phyloP scores from a whole-genome alignment of 2,329 filamentous ascomycete species.

The Camptophora hylomeconis region DNA sequence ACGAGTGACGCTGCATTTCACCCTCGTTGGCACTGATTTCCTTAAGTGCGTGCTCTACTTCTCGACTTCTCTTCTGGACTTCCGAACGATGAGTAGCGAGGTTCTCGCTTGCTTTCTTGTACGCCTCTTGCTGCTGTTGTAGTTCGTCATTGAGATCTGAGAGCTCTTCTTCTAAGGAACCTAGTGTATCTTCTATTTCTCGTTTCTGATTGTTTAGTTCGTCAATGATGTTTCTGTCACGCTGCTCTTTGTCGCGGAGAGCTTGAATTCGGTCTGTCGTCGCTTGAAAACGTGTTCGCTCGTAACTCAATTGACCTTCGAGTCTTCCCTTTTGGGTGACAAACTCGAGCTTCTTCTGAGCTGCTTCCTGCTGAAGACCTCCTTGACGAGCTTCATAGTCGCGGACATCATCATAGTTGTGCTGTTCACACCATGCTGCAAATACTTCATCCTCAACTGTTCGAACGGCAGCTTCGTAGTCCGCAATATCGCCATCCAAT shows the following conservation, averaged over 20 bases:
- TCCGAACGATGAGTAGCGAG: conserved; percentile 68
- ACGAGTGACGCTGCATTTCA: conserved; percentile 72
- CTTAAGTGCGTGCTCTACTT: conserved; percentile 64
- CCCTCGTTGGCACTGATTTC: conserved; percentile 69
- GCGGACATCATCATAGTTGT: conserved; percentile 80
- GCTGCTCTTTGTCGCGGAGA: conserved; percentile 53
- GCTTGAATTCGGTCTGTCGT: conserved; percentile 56
- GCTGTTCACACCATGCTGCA: conserved; percentile 65
- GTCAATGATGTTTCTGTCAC: conserved; percentile 56
- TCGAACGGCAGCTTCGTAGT: conserved; percentile 53
- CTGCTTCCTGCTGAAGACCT: conserved; percentile 77
- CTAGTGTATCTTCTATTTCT: conserved; percentile 59
- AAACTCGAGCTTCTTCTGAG: conserved; percentile 76
- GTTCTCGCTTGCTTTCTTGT: conserved; percentile 57
- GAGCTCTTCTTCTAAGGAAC: conserved; percentile 61
- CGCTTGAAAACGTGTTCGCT: conserved; percentile 58
- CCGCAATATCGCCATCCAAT: conserved; percentile 42
- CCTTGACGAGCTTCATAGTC: conserved; percentile 91
- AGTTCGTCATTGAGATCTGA: conserved; percentile 62
- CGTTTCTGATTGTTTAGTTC: conserved; percentile 60
- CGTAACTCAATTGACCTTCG: conserved; percentile 47
- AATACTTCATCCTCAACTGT: conserved; percentile 84
- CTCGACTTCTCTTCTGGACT: conserved; percentile 70
- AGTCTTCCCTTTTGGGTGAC: conserved; percentile 59
- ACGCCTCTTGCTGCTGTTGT: conserved; percentile 53